phyloP scores from a whole-genome alignment of 148 eudicot species.

The Gaultheria prostrata region DNA sequence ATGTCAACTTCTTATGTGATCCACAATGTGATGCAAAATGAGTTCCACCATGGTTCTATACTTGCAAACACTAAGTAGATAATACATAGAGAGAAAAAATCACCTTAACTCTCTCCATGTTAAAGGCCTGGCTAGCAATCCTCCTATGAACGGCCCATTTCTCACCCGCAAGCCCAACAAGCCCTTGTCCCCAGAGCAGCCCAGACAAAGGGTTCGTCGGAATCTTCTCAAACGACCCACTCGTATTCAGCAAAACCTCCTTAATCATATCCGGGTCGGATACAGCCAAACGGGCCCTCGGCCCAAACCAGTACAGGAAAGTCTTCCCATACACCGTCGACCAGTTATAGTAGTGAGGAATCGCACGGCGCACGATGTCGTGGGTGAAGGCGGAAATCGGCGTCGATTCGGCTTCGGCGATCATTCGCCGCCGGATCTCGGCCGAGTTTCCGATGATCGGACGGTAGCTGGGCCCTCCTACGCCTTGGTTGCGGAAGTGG shows the following conservation, averaged over 20 bases:
- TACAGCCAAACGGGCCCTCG: conserved; percentile 51
- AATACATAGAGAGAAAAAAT: neutral
- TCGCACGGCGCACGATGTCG: conserved; percentile 40
- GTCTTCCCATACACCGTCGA: conserved; percentile 56
- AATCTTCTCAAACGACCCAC: conserved; percentile 38
- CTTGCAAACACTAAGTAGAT: too few relatives aligned
- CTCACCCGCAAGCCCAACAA: conserved; percentile 55
- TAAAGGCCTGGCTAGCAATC: conserved; percentile 62
- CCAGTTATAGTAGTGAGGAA: conserved; percentile 69
- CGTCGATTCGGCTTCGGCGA: conserved; percentile 45
- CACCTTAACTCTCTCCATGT: conserved; percentile 57
- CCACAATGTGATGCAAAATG: too few relatives aligned
- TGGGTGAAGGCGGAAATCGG: conserved; percentile 40
- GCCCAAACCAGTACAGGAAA: conserved; percentile 74
- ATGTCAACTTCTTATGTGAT: too few relatives aligned
- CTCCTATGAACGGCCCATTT: conserved; percentile 73
- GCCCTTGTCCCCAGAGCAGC: conserved; percentile 60
- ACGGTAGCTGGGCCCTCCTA: conserved; percentile 59
- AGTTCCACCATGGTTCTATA: too few relatives aligned
- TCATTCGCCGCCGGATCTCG: conserved; percentile 47
- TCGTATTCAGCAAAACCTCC: conserved; percentile 45
- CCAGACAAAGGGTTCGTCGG: conserved; percentile 48
- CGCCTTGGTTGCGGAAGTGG: conserved; percentile 52
- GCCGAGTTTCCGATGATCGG: conserved; percentile 58
- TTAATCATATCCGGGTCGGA: conserved; percentile 61